These are phyloP conservation scores for Lactifluus echinatus DNA, from an alignment of 768 basidiomycete genomes.

Conservation along the genomic window DNA sequence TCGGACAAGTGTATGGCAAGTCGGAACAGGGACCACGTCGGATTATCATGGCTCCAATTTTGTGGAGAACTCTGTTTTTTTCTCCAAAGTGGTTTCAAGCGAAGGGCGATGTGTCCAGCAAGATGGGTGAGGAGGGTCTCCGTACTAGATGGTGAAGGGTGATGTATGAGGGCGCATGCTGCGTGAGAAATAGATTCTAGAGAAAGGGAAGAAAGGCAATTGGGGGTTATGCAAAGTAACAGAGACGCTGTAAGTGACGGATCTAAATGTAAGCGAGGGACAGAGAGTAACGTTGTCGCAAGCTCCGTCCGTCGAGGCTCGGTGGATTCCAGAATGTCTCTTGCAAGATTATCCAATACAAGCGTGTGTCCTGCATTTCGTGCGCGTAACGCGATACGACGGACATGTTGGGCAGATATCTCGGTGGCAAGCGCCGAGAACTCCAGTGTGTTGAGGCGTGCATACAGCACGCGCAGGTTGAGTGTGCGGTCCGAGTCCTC, in stretches of 20 bases:
- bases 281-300: constrained; percentile 8
- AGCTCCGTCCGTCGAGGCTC: background rate
- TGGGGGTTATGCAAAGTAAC: background rate
- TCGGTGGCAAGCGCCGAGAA: constrained; percentile 8
- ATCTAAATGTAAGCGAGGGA: background rate
- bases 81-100: background rate
- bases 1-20: constrained; percentile 37
- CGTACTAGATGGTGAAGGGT: constrained; percentile 27
- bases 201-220: constrained; percentile 27
- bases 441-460: background rate
- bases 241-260: constrained; percentile 8
- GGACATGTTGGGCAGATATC: constrained; percentile 23
- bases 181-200: constrained; percentile 26
- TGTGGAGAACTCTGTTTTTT: background rate
- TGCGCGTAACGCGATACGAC: constrained; percentile 27
- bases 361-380: constrained; percentile 25
- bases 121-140: background rate
- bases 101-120: background rate
- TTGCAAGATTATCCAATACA: constrained; percentile 32
- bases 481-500: background rate
- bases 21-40: constrained; percentile 35
- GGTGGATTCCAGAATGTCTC: constrained; percentile 32
- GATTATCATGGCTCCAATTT: background rate
- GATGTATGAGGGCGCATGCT: constrained; percentile 28
- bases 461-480: background rate